Percentiles rank a stretch among this genome's conserved stretches.
These are phyloP conservation scores for Rhizopogon vinicolor DNA, from an alignment of 768 basidiomycete genomes.

Conservation along the genomic window DNA sequence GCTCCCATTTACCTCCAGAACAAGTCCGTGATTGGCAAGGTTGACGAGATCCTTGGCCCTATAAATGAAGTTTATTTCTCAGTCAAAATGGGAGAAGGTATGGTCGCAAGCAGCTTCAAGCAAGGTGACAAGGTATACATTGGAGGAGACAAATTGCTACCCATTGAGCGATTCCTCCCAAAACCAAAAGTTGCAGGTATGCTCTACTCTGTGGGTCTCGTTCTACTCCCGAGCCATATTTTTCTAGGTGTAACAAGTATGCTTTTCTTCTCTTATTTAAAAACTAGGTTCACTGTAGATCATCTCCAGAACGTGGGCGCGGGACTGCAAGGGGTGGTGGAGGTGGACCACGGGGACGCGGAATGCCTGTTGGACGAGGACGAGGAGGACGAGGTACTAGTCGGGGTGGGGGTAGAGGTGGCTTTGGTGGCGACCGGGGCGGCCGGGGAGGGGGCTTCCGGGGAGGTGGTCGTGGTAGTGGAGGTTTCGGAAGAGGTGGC, in stretches of 20 bases:
- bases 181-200: conserved; percentile 86
- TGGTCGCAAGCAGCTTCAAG: conserved; percentile 94
- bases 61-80: conserved; percentile 99
- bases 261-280: conserved; percentile 2
- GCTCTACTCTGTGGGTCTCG: conserved; percentile 20
- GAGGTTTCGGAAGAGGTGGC: conserved; percentile 32
- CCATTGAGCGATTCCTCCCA: conserved; percentile 94
- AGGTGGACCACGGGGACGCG: conserved; percentile 22
- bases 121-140: conserved; percentile 99
- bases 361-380: conserved; percentile 24
- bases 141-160: conserved; percentile 93
- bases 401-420: conserved; percentile 33
- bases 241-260: conserved; percentile 24
- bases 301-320: conserved; percentile 41
- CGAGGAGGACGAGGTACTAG: conserved; percentile 34
- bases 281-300: conserved; percentile 24
- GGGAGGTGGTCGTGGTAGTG: conserved; percentile 34
- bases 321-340: conserved; percentile 23
- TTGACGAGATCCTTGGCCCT: conserved; percentile 99
- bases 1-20: conserved; percentile 97
- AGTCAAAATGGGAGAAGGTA: conserved; percentile 94
- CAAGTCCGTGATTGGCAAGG: conserved; percentile 93
- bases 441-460: conserved; percentile 45
- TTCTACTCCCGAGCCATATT: neutral
- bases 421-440: conserved; percentile 32